Evolutionary conservation across 2,329 filamentous ascomycete genomes (phyloP).

Genomic region (Pleoardoris graminearum): DNA sequence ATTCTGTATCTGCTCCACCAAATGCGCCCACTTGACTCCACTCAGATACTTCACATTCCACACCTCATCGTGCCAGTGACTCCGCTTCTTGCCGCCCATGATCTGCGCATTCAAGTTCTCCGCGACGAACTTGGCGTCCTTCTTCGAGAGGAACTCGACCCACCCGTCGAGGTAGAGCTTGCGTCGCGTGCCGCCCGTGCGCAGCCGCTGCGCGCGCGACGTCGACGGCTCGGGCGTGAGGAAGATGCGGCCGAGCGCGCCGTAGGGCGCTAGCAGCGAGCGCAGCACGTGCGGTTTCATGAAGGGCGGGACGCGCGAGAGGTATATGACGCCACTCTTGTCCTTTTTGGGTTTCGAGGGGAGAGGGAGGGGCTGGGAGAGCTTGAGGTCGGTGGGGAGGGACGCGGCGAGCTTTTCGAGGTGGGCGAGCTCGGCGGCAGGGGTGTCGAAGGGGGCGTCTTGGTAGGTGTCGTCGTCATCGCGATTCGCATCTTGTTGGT

Average conservation of each 20-base stretch:
- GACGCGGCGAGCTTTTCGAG: constrained; percentile 35
- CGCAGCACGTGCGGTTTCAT: constrained; percentile 83
- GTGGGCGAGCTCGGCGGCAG: constrained; percentile 33
- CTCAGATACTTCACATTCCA: constrained; percentile 83
- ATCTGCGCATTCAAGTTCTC: constrained; percentile 76
- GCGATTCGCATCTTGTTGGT: constrained; percentile 23
- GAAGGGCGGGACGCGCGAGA: constrained; percentile 83
- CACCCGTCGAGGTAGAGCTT: constrained; percentile 81
- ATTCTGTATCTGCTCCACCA: constrained; percentile 75
- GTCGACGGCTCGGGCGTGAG: constrained; percentile 74
- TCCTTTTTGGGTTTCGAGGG: constrained; percentile 63
- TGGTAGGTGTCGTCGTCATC: constrained; percentile 31
- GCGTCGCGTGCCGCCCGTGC: constrained; percentile 80
- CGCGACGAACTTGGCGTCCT: constrained; percentile 74
- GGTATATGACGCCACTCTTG: constrained; percentile 79
- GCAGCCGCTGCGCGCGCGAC: constrained; percentile 67
- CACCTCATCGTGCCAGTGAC: constrained; percentile 82
- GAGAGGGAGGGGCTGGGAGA: constrained; percentile 26
- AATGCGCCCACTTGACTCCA: constrained; percentile 77
- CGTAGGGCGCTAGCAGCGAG: constrained; percentile 74
- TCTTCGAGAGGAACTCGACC: constrained; percentile 79
- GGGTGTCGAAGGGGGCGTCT: constrained; percentile 20
- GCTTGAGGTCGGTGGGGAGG: constrained; percentile 43
- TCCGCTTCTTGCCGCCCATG: constrained; percentile 82
- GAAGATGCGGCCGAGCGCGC: constrained; percentile 76